A percentile compares a stretch with the other conserved stretches of the same genome.
These are phyloP conservation scores for Elsinoe batatas DNA, from an alignment of 2,329 filamentous ascomycete genomes.

Conservation along the genomic window DNA sequence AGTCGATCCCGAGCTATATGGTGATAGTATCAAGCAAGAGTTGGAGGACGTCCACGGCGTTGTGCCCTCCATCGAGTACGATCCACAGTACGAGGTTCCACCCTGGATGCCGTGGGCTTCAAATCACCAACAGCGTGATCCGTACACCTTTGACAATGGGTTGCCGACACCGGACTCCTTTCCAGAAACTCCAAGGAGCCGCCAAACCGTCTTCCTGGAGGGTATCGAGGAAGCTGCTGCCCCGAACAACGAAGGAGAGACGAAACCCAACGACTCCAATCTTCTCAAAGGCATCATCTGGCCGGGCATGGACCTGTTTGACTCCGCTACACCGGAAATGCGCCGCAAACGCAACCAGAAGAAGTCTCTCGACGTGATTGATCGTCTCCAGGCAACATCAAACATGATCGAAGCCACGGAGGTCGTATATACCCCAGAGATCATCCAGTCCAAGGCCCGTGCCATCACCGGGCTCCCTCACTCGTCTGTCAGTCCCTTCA, in stretches of 20 bases:
- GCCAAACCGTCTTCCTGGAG: background rate
- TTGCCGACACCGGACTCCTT: background rate
- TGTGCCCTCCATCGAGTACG: background rate
- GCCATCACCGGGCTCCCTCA: slow-evolving; percentile 37
- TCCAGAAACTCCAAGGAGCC: slow-evolving; percentile 1
- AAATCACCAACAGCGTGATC: background rate
- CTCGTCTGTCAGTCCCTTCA: slow-evolving; percentile 27
- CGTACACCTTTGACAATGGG: background rate
- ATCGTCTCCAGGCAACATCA: slow-evolving; percentile 56
- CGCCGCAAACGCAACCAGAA: slow-evolving; percentile 67
- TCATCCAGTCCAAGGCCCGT: slow-evolving; percentile 33
- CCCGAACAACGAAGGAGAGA: slow-evolving; percentile 28
- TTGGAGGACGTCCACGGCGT: background rate
- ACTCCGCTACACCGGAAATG: slow-evolving; percentile 64
- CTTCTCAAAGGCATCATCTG: slow-evolving; percentile 61
- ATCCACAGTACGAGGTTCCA: background rate
- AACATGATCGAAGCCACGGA: slow-evolving; percentile 54
- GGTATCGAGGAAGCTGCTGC: slow-evolving; percentile 20
- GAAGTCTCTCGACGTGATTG: slow-evolving; percentile 62
- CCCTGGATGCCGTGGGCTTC: background rate
- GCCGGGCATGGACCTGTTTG: slow-evolving; percentile 73
- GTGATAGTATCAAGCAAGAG: background rate
- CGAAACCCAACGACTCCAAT: slow-evolving; percentile 27
- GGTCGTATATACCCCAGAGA: slow-evolving; percentile 47
- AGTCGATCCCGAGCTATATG: background rate